phyloP scores from a whole-genome alignment of 2,329 filamentous ascomycete genomes.

The Pyrenochaeta sp. region DNA sequence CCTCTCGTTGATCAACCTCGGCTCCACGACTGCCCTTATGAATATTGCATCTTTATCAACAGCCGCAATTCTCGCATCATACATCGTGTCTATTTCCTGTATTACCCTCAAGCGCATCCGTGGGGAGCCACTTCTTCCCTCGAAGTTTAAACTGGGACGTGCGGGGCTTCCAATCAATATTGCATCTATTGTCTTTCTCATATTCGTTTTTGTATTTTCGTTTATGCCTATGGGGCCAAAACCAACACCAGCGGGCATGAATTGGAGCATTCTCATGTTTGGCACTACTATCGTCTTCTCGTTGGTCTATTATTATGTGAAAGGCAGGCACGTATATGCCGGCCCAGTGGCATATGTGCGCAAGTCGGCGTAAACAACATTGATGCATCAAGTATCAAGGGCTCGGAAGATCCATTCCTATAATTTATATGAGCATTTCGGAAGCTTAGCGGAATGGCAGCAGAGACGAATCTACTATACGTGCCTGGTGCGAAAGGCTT shows the following conservation, averaged over 20 bases:
- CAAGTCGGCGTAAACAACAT: no score
- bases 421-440: no score
- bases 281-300: constrained; percentile 52
- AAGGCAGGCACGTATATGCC: constrained; percentile 50
- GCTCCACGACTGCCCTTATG: constrained; percentile 32
- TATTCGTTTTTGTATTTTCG: constrained; percentile 51
- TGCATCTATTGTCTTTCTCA: constrained; percentile 48
- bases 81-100: constrained; percentile 54
- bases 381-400: no score
- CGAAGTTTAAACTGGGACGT: constrained; percentile 56
- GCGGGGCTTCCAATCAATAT: constrained; percentile 53
- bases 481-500: no score
- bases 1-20: constrained; percentile 39
- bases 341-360: constrained; percentile 31
- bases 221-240: constrained; percentile 52
- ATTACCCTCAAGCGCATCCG: constrained; percentile 54
- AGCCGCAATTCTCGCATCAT: constrained; percentile 25
- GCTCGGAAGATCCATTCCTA: no score
- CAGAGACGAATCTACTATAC: no score
- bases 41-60: constrained; percentile 22
- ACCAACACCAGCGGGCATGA: constrained; percentile 56
- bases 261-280: constrained; percentile 55
- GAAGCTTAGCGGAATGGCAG: no score
- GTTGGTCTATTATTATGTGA: constrained; percentile 50
- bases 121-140: constrained; percentile 52